These are phyloP conservation scores for Xylona heveae DNA, from an alignment of 495 filamentous ascomycete genomes.

Conservation along the genomic window DNA sequence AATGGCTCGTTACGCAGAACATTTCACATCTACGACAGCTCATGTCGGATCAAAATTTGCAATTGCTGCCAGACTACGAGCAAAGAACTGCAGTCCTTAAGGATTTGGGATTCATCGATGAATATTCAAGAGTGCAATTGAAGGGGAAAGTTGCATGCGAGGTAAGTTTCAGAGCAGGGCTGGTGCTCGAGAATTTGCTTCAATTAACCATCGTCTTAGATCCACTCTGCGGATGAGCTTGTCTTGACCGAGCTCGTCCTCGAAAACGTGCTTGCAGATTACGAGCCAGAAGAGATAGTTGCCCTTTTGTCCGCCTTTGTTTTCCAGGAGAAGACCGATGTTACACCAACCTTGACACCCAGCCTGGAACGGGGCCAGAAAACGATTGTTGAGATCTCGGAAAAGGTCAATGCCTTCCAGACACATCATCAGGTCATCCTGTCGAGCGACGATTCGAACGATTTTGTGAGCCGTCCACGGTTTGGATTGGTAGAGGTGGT, in stretches of 20 bases:
- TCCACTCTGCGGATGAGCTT: slow-evolving; percentile 94
- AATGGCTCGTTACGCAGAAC: slow-evolving; percentile 84
- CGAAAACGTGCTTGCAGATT: slow-evolving; percentile 88
- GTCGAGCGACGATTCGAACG: slow-evolving; percentile 68
- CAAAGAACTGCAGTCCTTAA: slow-evolving; percentile 81
- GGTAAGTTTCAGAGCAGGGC: slow-evolving; percentile 14
- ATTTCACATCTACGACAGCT: slow-evolving; percentile 64
- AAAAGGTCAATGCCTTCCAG: slow-evolving; percentile 78
- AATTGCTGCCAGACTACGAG: slow-evolving; percentile 93
- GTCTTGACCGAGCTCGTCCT: slow-evolving; percentile 89
- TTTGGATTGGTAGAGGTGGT: slow-evolving; percentile 95
- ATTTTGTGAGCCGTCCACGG: slow-evolving; percentile 67
- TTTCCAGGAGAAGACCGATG: slow-evolving; percentile 94
- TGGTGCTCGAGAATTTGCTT: no score
- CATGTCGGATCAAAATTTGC: slow-evolving; percentile 91
- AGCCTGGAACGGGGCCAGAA: slow-evolving; percentile 60
- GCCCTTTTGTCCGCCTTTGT: slow-evolving; percentile 87
- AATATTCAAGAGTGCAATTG: slow-evolving; percentile 60
- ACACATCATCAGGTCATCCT: slow-evolving; percentile 77
- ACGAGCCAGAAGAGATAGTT: slow-evolving; percentile 90
- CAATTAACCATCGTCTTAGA: slow-evolving; percentile 17
- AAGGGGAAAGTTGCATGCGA: slow-evolving; percentile 98
- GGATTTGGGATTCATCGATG: slow-evolving; percentile 79
- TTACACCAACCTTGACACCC: slow-evolving; percentile 60
- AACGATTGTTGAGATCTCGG: slow-evolving; percentile 69